Evolutionary conservation across 1,284 basidiomycete genomes (phyloP).

Genomic region (Coniferiporia sulphurascens): DNA sequence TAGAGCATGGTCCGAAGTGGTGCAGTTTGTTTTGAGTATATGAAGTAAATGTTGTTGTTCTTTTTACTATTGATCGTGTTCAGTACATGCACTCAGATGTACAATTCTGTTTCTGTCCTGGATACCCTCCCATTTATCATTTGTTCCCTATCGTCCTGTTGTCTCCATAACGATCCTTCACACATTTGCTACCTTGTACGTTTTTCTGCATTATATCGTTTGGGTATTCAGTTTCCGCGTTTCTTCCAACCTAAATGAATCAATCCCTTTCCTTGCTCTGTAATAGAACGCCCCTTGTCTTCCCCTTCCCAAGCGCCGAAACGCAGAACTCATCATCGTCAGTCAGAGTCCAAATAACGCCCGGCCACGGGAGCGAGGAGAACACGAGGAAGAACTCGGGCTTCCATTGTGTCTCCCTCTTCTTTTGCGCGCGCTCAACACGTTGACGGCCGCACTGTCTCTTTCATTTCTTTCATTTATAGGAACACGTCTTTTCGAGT

Average conservation of each 20-base stretch:
- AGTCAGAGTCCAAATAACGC: too few relatives aligned
- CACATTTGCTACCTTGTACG: neutral
- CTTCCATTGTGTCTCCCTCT: too few relatives aligned
- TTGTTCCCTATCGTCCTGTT: neutral
- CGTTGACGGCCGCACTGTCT: too few relatives aligned
- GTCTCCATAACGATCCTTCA: neutral
- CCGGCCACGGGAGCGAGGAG: too few relatives aligned
- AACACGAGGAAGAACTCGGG: too few relatives aligned
- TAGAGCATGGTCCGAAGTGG: constrained; percentile 5
- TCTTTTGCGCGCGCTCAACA: too few relatives aligned
- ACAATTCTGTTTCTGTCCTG: neutral
- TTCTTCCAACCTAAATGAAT: neutral
- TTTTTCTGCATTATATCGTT: neutral
- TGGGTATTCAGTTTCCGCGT: neutral
- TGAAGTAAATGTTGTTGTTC: neutral
- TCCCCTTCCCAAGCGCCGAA: neutral
- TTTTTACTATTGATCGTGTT: neutral
- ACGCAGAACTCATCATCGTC: too few relatives aligned
- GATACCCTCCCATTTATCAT: neutral
- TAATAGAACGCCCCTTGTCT: neutral
- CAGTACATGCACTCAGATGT: neutral
- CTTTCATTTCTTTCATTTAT: too few relatives aligned
- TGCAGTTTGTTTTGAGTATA: neutral
- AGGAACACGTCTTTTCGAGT: too few relatives aligned
- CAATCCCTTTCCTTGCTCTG: neutral